Evolutionary conservation across 2,329 filamentous ascomycete genomes (phyloP), one percentile per base, ranked within the genome.

Genomic region (Fusarium coffeatum): DNA sequence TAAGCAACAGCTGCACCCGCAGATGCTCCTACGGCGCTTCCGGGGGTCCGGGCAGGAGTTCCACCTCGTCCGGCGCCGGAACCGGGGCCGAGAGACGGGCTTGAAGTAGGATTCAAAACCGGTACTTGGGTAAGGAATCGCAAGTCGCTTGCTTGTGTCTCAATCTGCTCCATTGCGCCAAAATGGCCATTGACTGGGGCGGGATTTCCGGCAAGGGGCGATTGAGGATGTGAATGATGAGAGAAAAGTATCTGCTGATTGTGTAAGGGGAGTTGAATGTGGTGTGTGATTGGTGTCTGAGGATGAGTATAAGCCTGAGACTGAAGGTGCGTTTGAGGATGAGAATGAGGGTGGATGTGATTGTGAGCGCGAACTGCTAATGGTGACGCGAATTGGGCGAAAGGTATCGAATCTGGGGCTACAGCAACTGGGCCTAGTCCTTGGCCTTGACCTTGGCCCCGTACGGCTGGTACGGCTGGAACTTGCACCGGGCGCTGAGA

Each of bases 141-240:
- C 79, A 87, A 78, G 79, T 87, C 85, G 76, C 82, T 85, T 67
- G 83, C 84, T 78, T 87, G 85, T 60, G 80, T 83, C 74, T 86
- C 84, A 71, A 87, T 83, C 76, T 84, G 84, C 75, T 87, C 85
- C 85, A 87, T 87, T 58, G 61, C 69, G 66, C 63, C 59, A 46
- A 76, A 75, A 43, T 68, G 64, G 61, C 71, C 71, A 72, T 70
- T 55, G 32, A 59, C 62, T 37, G 65, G 58, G 54, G 55, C 34
- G 37, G 56, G 30, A 51, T 56, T 45, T 18, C 55, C 40, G n/a
- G 61, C 41, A 45, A 60, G 34, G n/a, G 55, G 50, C 16, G 46
- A 40, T 15, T 68, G 59, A 25, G 50, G 28, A 25, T 62, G 51
- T 18, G 60, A 34, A 27, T 55, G 61, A 42, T 66, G 51, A 20